A percentile compares a stretch with the other conserved stretches of the same genome.
Evolutionary conservation across 805 yeast genomes (phyloP).

Genomic region (Ogataea methylovora): DNA sequence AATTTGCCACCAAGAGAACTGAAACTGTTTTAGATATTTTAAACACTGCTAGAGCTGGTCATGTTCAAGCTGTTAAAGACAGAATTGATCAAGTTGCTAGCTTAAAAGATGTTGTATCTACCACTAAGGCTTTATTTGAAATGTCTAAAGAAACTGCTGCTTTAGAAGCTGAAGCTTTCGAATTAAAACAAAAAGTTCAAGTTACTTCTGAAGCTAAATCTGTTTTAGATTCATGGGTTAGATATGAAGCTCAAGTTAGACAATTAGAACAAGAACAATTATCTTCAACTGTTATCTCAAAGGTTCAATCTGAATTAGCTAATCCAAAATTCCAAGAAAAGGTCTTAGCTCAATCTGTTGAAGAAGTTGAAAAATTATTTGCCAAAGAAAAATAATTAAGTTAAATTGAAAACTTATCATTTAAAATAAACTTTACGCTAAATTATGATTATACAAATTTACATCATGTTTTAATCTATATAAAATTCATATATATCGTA

Average conservation of each 20-base stretch:
- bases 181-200: constrained; percentile 84
- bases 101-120: constrained; percentile 84
- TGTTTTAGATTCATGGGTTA: constrained; percentile 97
- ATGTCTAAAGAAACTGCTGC: constrained; percentile 95
- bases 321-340: constrained; percentile 91
- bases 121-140: constrained; percentile 88
- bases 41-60: constrained; percentile 83
- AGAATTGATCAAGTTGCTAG: constrained; percentile 85
- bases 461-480: background rate
- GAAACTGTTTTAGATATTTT: constrained; percentile 45
- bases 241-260: constrained; percentile 95
- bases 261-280: constrained; percentile 93
- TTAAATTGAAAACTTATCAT: background rate
- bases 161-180: constrained; percentile 91
- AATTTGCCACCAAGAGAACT: constrained; percentile 84
- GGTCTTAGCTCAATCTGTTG: constrained; percentile 83
- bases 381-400: constrained; percentile 24
- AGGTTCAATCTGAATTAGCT: constrained; percentile 77
- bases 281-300: constrained; percentile 76
- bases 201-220: constrained; percentile 87
- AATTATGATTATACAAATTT: constrained; percentile 3
- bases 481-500: constrained; percentile 1
- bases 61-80: constrained; percentile 85
- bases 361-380: constrained; percentile 85
- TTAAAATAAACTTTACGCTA: constrained; percentile 1